Evolutionary conservation across 1,284 basidiomycete genomes (phyloP), one percentile per base, ranked within the genome.

Genomic region (Mycena sp.): DNA sequence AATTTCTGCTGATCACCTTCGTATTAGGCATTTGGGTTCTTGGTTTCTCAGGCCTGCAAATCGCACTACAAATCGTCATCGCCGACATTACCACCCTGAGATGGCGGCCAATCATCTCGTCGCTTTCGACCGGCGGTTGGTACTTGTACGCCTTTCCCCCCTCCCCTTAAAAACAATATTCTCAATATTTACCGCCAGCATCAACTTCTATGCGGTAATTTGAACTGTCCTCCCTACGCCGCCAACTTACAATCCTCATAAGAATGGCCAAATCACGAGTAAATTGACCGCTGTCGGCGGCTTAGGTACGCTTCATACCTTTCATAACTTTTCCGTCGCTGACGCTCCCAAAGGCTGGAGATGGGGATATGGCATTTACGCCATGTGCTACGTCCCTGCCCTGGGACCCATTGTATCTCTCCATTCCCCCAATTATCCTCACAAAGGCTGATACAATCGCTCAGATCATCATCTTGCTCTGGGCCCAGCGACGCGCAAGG

Each of bases 311-410:
- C 32, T 21, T 29, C 19, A 7, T 19, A 23, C 35, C 3, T 44
- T 1, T 38, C 10, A 48, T 40, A 14, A 40, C 2, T 12, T 41
- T 25, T 25, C 35, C 23, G 17, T 29, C 17, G 4, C 45, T 44
- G 4, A 52, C 41, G 17, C n/a, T 14, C 21, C 21, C 46, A 21
- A 44, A 63, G 62, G 67, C 46, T 73, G 72, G 72, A 63, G 72
- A 63, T 73, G 71, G 70, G 72, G 72, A 25, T 73, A 73, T 53
- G 71, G 70, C 23, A 73, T 73, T 62, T 73, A 72, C 54, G 70
- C 70, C 6, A 58, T 73, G 12, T 61, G 58, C 58, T 67, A 67
- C 55, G 58, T 67, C 17, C 65, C 62, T n/a, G 61, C 65, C 26
- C 30, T 67, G 49, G 35, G 45, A 10, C 65, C 65, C 9, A 67